Evolutionary conservation across 148 eudicot species (phyloP).

Genomic region (Dianthus caryophyllus): DNA sequence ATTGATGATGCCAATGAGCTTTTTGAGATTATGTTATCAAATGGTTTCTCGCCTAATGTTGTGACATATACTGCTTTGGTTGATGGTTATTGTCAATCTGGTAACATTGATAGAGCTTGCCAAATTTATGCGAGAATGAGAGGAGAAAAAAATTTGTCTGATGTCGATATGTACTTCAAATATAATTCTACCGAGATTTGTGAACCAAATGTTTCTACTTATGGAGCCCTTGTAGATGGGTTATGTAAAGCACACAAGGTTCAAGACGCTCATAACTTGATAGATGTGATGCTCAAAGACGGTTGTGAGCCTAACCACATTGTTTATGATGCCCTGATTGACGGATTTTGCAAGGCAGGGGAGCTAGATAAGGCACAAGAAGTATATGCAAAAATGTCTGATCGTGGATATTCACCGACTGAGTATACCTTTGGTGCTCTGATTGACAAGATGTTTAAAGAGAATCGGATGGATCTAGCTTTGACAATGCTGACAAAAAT

Average conservation of each 20-base stretch:
- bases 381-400: conserved; percentile 52
- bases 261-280: conserved; percentile 47
- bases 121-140: conserved; percentile 69
- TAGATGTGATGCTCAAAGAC: conserved; percentile 50
- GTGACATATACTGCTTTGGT: conserved; percentile 69
- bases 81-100: conserved; percentile 71
- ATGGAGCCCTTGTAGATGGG: conserved; percentile 73
- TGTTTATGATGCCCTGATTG: conserved; percentile 72
- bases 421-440: conserved; percentile 58
- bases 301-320: conserved; percentile 71
- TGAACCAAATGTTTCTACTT: conserved; percentile 61
- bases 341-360: conserved; percentile 72
- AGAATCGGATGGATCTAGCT: conserved; percentile 68
- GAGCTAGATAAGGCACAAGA: conserved; percentile 68
- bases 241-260: conserved; percentile 69
- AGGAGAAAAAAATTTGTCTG: conserved; percentile 36
- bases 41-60: conserved; percentile 58
- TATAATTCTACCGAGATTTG: conserved; percentile 19
- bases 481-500: conserved; percentile 54
- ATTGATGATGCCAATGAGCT: conserved; percentile 54
- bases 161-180: conserved; percentile 56
- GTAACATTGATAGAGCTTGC: conserved; percentile 52
- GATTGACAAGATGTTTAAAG: conserved; percentile 67
- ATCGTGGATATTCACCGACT: conserved; percentile 48
- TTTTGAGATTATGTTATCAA: conserved; percentile 53